Evolutionary conservation across 2,329 filamentous ascomycete species (phyloP), one percentile per base, ranked within the genome.

Genomic region (Botrytis byssoidea): DNA sequence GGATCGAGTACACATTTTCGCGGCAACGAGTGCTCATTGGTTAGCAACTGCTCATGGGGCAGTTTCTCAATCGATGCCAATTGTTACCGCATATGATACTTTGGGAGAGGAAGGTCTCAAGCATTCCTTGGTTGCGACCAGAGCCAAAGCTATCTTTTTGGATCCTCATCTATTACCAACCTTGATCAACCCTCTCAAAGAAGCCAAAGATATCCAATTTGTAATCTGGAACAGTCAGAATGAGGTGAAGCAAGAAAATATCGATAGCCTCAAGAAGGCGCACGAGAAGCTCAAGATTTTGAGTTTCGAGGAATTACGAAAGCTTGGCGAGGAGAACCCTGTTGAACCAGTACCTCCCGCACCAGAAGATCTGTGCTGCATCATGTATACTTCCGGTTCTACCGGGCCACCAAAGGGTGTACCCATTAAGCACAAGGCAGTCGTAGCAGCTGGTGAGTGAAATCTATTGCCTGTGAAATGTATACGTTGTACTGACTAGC

Each of bases 41-140:
- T 80, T 88, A 32, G 82, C 84, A 76, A 83, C 83, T 78, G 85
- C 86, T 32, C 86, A 88, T 79, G 86, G 83, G 74, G 85, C 86
- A 72, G 83, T 91, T 42, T 95, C 94, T 35, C 95, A 98, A 83
- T 95, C 93, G 60, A 89, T 98, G 81, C 90, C 93, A 74, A 95
- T 98, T 77, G 95, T 97, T 69, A 98, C 95, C 51, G 94, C 95
- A 69, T 98, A 97, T 83, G 95, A 97, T 82, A 97, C 94, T 25
- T 90, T 98, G 67, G 95, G 95, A 73, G 88, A 93, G 80, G 89
- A 90, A 76, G 95, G 94, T 60, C 88, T 98, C 75, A 90, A 91
- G 83, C 94, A 97, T 85, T 97, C 94, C 2, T 88, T 98, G 76
- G 86, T 90, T 46, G 92, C 97, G 84, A 96, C 93, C 72, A 86